phyloP scores from a whole-genome alignment of 1,284 basidiomycete species.

The Ustilago curta region DNA sequence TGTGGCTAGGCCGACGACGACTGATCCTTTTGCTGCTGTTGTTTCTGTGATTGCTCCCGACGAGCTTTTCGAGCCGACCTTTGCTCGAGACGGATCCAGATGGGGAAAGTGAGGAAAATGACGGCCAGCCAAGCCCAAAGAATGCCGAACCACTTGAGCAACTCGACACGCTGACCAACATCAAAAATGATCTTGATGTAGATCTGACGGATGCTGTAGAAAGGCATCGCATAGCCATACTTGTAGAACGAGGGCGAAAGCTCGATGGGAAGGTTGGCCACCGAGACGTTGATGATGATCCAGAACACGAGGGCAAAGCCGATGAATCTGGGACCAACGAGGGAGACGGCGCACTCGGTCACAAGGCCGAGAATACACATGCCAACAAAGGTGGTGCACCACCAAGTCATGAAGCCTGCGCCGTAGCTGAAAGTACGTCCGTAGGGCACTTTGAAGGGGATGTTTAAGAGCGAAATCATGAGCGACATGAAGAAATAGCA shows the following conservation, averaged over 20 bases:
- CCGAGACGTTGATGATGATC: constrained; percentile 64
- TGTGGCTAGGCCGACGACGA: background rate
- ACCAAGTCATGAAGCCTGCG: constrained; percentile 65
- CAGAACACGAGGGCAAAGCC: constrained; percentile 58
- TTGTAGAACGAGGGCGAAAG: constrained; percentile 52
- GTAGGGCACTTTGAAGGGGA: constrained; percentile 62
- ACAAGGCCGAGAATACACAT: constrained; percentile 59
- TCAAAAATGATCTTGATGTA: constrained; percentile 64
- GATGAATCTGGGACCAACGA: constrained; percentile 59
- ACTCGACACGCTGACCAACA: constrained; percentile 49
- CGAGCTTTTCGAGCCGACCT: constrained; percentile 29
- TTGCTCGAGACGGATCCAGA: constrained; percentile 59
- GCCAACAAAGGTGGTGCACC: constrained; percentile 53
- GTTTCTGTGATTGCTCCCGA: constrained; percentile 12
- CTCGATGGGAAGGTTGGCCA: constrained; percentile 55
- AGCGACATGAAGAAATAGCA: constrained; percentile 59
- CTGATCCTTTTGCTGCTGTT: constrained; percentile 12
- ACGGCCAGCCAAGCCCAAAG: constrained; percentile 63
- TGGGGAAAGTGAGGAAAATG: constrained; percentile 56
- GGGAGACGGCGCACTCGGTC: constrained; percentile 56
- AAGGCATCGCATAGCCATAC: constrained; percentile 63
- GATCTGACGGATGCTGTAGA: constrained; percentile 59
- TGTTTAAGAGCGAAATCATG: constrained; percentile 62
- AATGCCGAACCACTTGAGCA: constrained; percentile 64
- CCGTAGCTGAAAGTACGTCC: constrained; percentile 57